phyloP scores from a whole-genome alignment of 2,329 filamentous ascomycete genomes.

The Dryadomyces quercus-mongolicae region DNA sequence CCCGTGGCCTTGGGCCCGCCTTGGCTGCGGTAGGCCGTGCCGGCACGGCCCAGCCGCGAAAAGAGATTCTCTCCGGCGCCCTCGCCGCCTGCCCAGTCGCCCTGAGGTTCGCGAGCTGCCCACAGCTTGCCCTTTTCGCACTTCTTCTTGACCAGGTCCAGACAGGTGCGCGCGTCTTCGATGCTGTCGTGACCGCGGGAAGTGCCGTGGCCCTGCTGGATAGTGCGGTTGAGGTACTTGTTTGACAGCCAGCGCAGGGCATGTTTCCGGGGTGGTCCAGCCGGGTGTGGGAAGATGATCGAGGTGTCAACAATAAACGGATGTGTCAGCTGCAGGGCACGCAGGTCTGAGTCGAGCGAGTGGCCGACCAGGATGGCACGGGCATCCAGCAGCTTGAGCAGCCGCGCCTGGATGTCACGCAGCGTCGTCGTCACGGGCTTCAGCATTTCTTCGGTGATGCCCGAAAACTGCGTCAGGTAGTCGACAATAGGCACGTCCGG shows the following conservation, averaged over 20 bases:
- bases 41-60: conserved; percentile 58
- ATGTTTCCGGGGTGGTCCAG: conserved; percentile 79
- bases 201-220: conserved; percentile 64
- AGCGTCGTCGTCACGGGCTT: conserved; percentile 73
- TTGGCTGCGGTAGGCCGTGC: conserved; percentile 49
- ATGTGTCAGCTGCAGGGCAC: conserved; percentile 73
- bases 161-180: conserved; percentile 81
- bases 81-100: conserved; percentile 35
- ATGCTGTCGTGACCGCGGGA: conserved; percentile 73
- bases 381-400: conserved; percentile 60
- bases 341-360: conserved; percentile 72
- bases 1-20: conserved; percentile 44
- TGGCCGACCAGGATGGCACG: conserved; percentile 68
- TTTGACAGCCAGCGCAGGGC: conserved; percentile 81
- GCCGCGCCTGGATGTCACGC: conserved; percentile 64
- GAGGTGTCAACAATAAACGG: conserved; percentile 91
- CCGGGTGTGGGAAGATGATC: conserved; percentile 79
- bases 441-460: conserved; percentile 81
- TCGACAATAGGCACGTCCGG: conserved; percentile 79
- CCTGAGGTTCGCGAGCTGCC: conserved; percentile 33
- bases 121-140: conserved; percentile 84
- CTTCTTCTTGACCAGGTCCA: conserved; percentile 90
- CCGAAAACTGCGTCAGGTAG: conserved; percentile 85
- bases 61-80: conserved; percentile 80
- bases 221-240: conserved; percentile 75